Percentiles rank a stretch among this genome's conserved stretches.
Evolutionary conservation across 208 protist species (phyloP).

Genomic region (Naegleria fowleri): DNA sequence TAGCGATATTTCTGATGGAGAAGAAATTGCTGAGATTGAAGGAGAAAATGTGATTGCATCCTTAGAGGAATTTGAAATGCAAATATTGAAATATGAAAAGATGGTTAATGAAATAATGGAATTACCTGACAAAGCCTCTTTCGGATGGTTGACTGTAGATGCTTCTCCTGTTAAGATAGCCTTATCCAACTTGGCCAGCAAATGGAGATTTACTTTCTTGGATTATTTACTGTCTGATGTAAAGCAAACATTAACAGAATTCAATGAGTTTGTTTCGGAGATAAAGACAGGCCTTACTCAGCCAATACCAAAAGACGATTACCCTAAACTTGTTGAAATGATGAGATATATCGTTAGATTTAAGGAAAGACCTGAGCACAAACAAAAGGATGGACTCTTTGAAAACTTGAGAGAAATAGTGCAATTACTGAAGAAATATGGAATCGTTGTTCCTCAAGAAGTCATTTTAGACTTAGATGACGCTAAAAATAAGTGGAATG

Average conservation of each 20-base stretch:
- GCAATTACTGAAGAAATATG: slow-evolving; percentile 51
- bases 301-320: slow-evolving; percentile 35
- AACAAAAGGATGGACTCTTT: slow-evolving; percentile 45
- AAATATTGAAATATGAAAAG: slow-evolving; percentile 28
- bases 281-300: slow-evolving; percentile 34
- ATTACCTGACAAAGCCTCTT: slow-evolving; percentile 36
- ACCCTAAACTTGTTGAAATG: slow-evolving; percentile 46
- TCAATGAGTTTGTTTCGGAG: slow-evolving; percentile 28
- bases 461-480: neutral
- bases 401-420: slow-evolving; percentile 48
- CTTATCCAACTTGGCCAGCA: slow-evolving; percentile 43
- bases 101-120: slow-evolving; percentile 8
- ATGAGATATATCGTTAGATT: slow-evolving; percentile 52
- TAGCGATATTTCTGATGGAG: neutral
- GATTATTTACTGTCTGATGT: slow-evolving; percentile 43
- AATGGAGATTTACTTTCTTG: slow-evolving; percentile 53
- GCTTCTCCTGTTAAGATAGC: slow-evolving; percentile 52
- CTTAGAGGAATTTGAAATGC: slow-evolving; percentile 5
- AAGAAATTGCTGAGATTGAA: neutral
- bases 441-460: slow-evolving; percentile 42
- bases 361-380: slow-evolving; percentile 39
- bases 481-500: slow-evolving; percentile 22
- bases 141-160: slow-evolving; percentile 55
- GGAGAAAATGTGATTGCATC: neutral
- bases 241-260: slow-evolving; percentile 11